Conservation (phyloP, 1,139 yeast species). For the Blastobotrys aristatus region DNA sequence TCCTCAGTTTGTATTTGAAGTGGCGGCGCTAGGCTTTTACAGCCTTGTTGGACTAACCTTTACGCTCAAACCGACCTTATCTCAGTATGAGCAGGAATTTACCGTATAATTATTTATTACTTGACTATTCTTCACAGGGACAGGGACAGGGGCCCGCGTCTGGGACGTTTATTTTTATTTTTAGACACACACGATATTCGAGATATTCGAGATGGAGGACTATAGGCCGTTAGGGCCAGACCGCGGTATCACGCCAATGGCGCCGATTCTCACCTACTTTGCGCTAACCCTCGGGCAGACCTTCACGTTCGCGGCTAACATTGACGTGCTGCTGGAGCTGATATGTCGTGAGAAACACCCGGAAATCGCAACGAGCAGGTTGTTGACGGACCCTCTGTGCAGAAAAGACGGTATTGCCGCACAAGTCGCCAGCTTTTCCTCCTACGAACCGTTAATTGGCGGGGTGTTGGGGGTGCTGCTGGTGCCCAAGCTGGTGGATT, state of each 20-base stretch:
- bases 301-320: conserved; percentile 3
- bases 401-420: conserved; percentile 23
- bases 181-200: too few relatives aligned
- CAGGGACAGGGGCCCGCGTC: too few relatives aligned
- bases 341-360: conserved; percentile 9
- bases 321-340: conserved; percentile 10
- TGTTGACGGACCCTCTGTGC: conserved; percentile 25
- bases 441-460: conserved; percentile 23
- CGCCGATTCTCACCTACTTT: conserved; percentile 3
- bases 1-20: conserved; percentile 30
- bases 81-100: neutral
- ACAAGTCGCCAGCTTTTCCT: conserved; percentile 26
- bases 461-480: conserved; percentile 24
- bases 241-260: neutral
- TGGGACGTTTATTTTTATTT: too few relatives aligned
- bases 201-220: too few relatives aligned
- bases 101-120: too few relatives aligned
- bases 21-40: conserved; percentile 21
- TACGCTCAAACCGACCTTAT: neutral
- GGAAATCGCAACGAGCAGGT: neutral
- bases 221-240: too few relatives aligned
- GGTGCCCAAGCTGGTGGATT: conserved; percentile 45
- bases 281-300: conserved; percentile 5
- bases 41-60: conserved; percentile 10
- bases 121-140: too few relatives aligned